Evolutionary conservation across 805 yeast genomes (phyloP), one percentile per base, ranked within the genome.

Genomic region (Isabelozyma gotoi): DNA sequence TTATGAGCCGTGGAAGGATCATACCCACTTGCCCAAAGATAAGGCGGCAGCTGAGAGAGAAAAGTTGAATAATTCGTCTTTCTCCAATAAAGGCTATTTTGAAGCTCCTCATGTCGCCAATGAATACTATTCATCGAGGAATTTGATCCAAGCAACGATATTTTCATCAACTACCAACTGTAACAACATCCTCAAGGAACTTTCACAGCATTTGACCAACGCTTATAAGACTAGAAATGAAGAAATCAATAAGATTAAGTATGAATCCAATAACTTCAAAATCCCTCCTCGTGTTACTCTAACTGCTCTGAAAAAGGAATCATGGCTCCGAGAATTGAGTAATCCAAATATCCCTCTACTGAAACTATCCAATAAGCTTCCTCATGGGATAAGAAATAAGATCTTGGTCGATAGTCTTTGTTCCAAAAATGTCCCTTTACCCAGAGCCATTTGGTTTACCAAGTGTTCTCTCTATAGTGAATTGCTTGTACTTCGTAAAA

Each of bases 251-350:
- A 68, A 69, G 46, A 66, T 71, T 44, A 51, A 53, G 35, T 52
- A 39, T 40, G 62, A 55, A n/a, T 57, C 70, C 18, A 65, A 67
- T 40, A 60, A 55, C 5, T 88, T 82, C 66, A 83, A 80, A 49
- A 87, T 92, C 5, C 96, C 96, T 0, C 91, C 96, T 10, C 71
- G 97, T 49, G 96, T 92, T 19, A 92, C 97, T 0, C 63, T 92
- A 21, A 91, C 97, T 0, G 96, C 91, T 46, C 85, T 83, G 56
- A 87, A 88, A 59, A 77, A 84, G 45, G 96, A 88, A 47, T 71
- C 82, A 2, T 92, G 99, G 99, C 68, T 92, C 38, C 77, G 76
- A 41, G 96, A 89, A 55, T 71, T 92, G 40, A 88, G 94, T 3
- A 75, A 85, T 41, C 77, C 85, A 0, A 64, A 70, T 15, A 73